Percentiles rank a stretch among this genome's conserved stretches.
Evolutionary conservation across 352 stramenopile species (phyloP).

Genomic region (Phytopythium boreale): DNA sequence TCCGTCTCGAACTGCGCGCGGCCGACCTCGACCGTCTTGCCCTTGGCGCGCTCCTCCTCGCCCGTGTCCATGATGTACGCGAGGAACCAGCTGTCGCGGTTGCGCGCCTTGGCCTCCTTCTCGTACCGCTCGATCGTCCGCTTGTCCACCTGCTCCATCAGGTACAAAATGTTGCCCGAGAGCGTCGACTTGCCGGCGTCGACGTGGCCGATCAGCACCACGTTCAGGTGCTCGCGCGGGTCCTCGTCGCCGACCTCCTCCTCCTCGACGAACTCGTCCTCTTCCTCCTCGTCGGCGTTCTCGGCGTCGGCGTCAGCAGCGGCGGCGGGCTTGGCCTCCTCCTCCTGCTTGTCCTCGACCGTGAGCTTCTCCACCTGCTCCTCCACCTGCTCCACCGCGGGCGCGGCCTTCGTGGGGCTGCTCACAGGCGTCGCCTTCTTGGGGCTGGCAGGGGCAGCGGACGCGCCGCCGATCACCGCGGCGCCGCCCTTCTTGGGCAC

Average conservation of each 20-base stretch:
- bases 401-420: slow-evolving; percentile 9
- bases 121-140: slow-evolving; percentile 99
- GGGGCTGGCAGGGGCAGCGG: slow-evolving; percentile 13
- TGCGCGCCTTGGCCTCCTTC: slow-evolving; percentile 94
- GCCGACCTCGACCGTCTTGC: slow-evolving; percentile 86
- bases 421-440: slow-evolving; percentile 22
- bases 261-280: slow-evolving; percentile 59
- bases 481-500: slow-evolving; percentile 68
- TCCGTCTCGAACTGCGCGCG: slow-evolving; percentile 97
- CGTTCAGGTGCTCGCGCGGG: slow-evolving; percentile 97
- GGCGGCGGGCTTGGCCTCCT: slow-evolving; percentile 7
- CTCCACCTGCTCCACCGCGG: slow-evolving; percentile 19
- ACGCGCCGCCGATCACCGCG: slow-evolving; percentile 24
- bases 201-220: slow-evolving; percentile 99
- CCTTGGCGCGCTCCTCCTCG: slow-evolving; percentile 97
- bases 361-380: slow-evolving; percentile 21
- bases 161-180: slow-evolving; percentile 97
- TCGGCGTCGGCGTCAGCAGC: slow-evolving; percentile 8
- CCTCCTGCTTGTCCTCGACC: slow-evolving; percentile 8
- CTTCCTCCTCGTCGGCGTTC: slow-evolving; percentile 22
- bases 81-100: slow-evolving; percentile 91
- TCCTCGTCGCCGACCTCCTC: slow-evolving; percentile 88
- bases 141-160: slow-evolving; percentile 99
- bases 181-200: slow-evolving; percentile 99
- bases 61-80: slow-evolving; percentile 99